Evolutionary conservation across 805 yeast species (phyloP).

Genomic region (Sugiyamaella valdiviana): DNA sequence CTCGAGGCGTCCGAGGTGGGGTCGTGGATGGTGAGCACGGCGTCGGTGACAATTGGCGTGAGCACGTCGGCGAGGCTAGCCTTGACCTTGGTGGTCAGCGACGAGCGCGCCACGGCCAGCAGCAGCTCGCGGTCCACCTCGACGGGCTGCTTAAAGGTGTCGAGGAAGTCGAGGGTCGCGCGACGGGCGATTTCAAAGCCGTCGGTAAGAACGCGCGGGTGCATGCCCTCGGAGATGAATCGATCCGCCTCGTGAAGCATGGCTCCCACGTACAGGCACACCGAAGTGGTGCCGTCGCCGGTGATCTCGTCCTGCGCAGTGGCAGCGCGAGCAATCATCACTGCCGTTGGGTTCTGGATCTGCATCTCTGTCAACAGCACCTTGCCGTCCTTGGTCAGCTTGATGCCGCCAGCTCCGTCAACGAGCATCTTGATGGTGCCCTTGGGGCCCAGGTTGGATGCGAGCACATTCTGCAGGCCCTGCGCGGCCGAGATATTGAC

Average conservation of each 20-base stretch:
- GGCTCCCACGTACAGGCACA: constrained; percentile 90
- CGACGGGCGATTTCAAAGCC: constrained; percentile 90
- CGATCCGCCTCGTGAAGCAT: constrained; percentile 91
- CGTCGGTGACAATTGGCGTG: constrained; percentile 94
- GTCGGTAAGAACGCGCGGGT: constrained; percentile 89
- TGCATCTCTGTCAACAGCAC: constrained; percentile 94
- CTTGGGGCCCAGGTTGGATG: constrained; percentile 91
- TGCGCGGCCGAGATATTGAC: constrained; percentile 96
- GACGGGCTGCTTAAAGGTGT: constrained; percentile 49
- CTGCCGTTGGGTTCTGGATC: constrained; percentile 85
- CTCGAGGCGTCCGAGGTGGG: constrained; percentile 30
- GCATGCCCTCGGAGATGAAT: constrained; percentile 86
- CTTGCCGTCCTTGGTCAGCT: constrained; percentile 95
- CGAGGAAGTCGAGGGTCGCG: constrained; percentile 63
- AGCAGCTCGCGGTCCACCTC: constrained; percentile 74
- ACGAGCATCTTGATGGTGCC: constrained; percentile 95
- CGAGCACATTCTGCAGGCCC: constrained; percentile 87
- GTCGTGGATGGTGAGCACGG: constrained; percentile 71
- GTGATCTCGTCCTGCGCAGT: constrained; percentile 98
- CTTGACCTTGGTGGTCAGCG: constrained; percentile 80
- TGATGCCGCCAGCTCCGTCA: constrained; percentile 93
- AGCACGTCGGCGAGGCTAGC: constrained; percentile 70
- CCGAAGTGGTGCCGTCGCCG: constrained; percentile 99
- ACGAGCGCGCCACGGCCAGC: constrained; percentile 85
- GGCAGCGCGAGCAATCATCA: constrained; percentile 90